Percentiles rank a stretch among this genome's conserved stretches.
Evolutionary conservation across 2,329 filamentous ascomycete genomes (phyloP).

Genomic region (Dactylellina leptospora): DNA sequence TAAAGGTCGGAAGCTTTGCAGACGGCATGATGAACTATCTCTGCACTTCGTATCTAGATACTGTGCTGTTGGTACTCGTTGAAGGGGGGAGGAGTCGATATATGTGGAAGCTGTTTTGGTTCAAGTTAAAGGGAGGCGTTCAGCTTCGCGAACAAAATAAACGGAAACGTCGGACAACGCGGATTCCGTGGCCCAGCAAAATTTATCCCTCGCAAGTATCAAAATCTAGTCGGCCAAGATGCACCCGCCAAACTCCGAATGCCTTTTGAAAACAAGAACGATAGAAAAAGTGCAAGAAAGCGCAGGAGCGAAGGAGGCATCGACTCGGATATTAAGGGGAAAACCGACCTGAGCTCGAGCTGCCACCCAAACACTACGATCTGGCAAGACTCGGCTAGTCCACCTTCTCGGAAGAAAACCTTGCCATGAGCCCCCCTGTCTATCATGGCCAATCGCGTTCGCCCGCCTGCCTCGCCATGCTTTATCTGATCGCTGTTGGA

Average conservation of each 20-base stretch:
- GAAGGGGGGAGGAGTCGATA: not conserved
- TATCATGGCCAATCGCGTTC: constrained; percentile 25
- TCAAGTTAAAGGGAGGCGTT: not conserved
- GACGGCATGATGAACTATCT: constrained; percentile 71
- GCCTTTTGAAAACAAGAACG: not conserved
- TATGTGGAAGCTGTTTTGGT: constrained; percentile 8
- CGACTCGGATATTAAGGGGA: constrained; percentile 46
- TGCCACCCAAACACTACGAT: constrained; percentile 34
- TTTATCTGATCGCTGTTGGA: constrained; percentile 35
- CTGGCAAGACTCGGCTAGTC: constrained; percentile 48
- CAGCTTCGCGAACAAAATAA: constrained; percentile 12
- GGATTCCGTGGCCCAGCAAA: constrained; percentile 26
- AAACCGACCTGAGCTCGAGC: constrained; percentile 3
- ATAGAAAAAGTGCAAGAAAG: not conserved
- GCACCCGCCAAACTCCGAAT: constrained; percentile 34
- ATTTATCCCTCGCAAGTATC: constrained; percentile 3
- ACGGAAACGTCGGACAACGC: constrained; percentile 43
- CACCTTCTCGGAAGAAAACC: constrained; percentile 16
- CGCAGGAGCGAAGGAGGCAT: not conserved
- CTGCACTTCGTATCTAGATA: too few species aligned
- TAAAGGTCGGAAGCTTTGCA: constrained; percentile 82
- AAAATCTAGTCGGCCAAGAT: constrained; percentile 16
- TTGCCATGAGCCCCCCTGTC: constrained; percentile 13
- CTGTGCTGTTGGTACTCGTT: constrained; percentile 9
- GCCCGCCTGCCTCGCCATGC: not conserved